phyloP scores from a whole-genome alignment of 192 early-diverging fungal genomes.

The Coemansia biformis region DNA sequence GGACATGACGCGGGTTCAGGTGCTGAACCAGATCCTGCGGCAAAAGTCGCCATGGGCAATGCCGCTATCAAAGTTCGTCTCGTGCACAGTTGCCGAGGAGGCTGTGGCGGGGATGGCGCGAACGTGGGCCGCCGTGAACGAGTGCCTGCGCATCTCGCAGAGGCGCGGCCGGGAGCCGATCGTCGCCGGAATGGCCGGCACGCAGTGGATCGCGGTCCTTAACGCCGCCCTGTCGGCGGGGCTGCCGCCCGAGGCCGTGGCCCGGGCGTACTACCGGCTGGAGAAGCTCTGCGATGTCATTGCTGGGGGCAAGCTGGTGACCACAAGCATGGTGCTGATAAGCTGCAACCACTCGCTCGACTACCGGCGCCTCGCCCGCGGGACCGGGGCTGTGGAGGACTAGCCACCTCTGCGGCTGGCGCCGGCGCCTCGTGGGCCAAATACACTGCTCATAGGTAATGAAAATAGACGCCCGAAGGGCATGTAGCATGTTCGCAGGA shows the following conservation, averaged over 20 bases:
- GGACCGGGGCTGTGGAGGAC: no score
- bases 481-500: no score
- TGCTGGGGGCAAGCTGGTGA: not conserved
- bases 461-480: no score
- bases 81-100: conserved; percentile 29
- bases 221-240: conserved; percentile 21
- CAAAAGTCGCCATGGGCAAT: not conserved
- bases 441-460: no score
- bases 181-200: not conserved
- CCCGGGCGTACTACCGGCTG: conserved; percentile 29
- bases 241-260: conserved; percentile 32
- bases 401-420: no score
- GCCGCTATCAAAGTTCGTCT: conserved; percentile 26
- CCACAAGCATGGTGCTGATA: not conserved
- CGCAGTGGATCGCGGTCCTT: conserved; percentile 29
- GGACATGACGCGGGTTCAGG: conserved; percentile 33
- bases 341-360: no score
- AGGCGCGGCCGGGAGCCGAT: not conserved
- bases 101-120: conserved; percentile 15
- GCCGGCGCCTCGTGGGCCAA: no score
- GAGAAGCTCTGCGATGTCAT: conserved; percentile 16
- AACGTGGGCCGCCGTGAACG: conserved; percentile 16
- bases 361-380: no score
- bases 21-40: conserved; percentile 18
- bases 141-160: not conserved